Percentiles rank a stretch among this genome's conserved stretches.
Evolutionary conservation across 108 stramenopile genomes (phyloP).

Genomic region (Conticribra weissflogii): DNA sequence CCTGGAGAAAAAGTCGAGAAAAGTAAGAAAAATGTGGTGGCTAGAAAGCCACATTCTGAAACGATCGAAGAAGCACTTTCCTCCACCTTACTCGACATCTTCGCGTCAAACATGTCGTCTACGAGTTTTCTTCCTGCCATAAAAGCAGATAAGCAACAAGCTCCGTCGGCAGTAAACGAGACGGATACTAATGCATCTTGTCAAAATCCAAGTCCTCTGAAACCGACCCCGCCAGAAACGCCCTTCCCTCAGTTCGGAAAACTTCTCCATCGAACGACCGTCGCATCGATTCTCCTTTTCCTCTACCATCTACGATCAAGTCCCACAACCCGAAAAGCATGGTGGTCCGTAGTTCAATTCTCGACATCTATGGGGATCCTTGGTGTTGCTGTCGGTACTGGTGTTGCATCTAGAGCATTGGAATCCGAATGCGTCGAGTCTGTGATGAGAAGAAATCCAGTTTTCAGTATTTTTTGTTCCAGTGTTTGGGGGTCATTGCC

Average conservation of each 20-base stretch:
- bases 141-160: not conserved
- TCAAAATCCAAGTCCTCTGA: not conserved
- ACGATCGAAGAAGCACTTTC: slow-evolving; percentile 6
- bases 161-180: too few species aligned
- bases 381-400: slow-evolving; percentile 28
- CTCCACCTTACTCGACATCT: slow-evolving; percentile 4
- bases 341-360: slow-evolving; percentile 27
- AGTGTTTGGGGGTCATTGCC: too few species aligned
- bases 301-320: slow-evolving; percentile 31
- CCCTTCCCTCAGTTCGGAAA: slow-evolving; percentile 17
- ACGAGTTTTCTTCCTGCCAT: not conserved
- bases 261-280: slow-evolving; percentile 24
- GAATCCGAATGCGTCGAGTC: too few species aligned
- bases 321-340: slow-evolving; percentile 32
- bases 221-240: slow-evolving; percentile 6
- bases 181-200: not conserved
- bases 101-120: slow-evolving; percentile 7
- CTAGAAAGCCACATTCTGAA: too few species aligned
- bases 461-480: too few species aligned
- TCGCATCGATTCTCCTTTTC: slow-evolving; percentile 28
- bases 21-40: not conserved
- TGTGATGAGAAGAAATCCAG: too few species aligned
- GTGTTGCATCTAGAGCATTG: slow-evolving; percentile 18
- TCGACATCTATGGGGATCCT: slow-evolving; percentile 34
- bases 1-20: not conserved